Evolutionary conservation across 805 yeast species (phyloP), one percentile per base, ranked within the genome.

Genomic region (Teunomyces barrocoloradensis): DNA sequence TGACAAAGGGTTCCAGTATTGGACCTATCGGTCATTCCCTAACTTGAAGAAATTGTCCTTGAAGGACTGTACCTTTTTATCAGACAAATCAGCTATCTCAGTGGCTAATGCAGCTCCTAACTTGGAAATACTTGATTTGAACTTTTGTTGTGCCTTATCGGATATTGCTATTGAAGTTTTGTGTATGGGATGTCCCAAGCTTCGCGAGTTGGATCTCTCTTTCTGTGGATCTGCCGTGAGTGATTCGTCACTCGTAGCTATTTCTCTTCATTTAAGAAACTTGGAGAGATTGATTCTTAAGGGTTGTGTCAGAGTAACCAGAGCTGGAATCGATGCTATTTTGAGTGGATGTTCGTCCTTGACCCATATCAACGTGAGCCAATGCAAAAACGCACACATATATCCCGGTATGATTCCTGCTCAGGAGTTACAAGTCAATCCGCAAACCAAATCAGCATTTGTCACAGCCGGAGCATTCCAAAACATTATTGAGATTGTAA

Each of bases 151-250:
- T 65, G 84, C 88, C 2, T 64, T 87, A 41, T 79, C 87, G 7
- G 91, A 87, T 58, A 74, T 79, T 33, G 75, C 91, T 2, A 69
- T 87, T 23, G 89, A 86, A 53, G 80, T 84, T 1, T 62, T 87
- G 17, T 76, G 86, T 51, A 65, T 82, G 13, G 86, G 87, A n/a
- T 85, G 89, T 57, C 83, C 79, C 42, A 62, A 71, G 5, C 62
- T 87, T 49, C 61, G 70, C 37, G 62, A 65, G 17, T 65, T 87
- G 50, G 84, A 84, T 54, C 61, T 86, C 29, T 81, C 88, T 7
- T 87, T 85, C 57, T 87, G 92, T 64, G 92, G 92, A 3, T 77
- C 86, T 27, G 91, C 92, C 1, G 89, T 87, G 4, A 82, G 89
- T 57, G 92, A 87, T 56, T 75, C 82, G 13, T 81, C 89, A 1